Evolutionary conservation across 1,284 basidiomycete species (phyloP).

Genomic region (Tremellales sp.): DNA sequence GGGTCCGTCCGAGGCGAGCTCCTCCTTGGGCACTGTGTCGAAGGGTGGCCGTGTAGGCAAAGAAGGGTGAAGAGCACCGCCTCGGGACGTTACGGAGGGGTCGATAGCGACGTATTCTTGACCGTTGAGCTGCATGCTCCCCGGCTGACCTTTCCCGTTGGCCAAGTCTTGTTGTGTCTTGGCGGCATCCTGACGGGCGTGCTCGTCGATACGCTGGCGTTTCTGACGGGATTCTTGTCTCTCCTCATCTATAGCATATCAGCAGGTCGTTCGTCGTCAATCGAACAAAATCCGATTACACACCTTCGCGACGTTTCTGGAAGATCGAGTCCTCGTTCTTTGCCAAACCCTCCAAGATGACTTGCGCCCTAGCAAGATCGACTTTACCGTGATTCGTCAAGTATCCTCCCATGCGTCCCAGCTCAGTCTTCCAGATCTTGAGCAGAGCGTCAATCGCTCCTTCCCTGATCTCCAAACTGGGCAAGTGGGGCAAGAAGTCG

Average conservation of each 20-base stretch:
- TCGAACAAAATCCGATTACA: conserved; percentile 29
- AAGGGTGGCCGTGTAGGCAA: conserved; percentile 59
- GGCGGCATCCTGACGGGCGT: conserved; percentile 52
- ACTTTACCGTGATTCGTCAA: conserved; percentile 89
- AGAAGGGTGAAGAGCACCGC: conserved; percentile 48
- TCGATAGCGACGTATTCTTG: conserved; percentile 46
- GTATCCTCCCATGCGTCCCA: conserved; percentile 94
- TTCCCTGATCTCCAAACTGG: conserved; percentile 96
- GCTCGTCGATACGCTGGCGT: conserved; percentile 74
- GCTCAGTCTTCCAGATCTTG: conserved; percentile 89
- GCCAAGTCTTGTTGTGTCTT: conserved; percentile 17
- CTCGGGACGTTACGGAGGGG: conserved; percentile 29
- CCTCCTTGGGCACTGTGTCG: conserved; percentile 61
- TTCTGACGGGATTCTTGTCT: conserved; percentile 86
- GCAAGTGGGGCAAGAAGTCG: conserved; percentile 97
- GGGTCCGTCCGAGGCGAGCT: conserved; percentile 1
- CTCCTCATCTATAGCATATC: conserved; percentile 85
- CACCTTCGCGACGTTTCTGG: conserved; percentile 81
- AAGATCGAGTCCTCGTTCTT: conserved; percentile 95
- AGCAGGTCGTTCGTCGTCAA: neutral
- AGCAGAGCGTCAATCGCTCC: conserved; percentile 96
- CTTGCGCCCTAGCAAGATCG: conserved; percentile 78
- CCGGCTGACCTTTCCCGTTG: conserved; percentile 15
- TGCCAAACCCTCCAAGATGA: conserved; percentile 92
- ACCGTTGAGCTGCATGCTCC: conserved; percentile 47